Percentiles rank a stretch among this genome's conserved stretches.
Conservation (phyloP, 2,329 filamentous ascomycete genomes). For the Bretziella fagacearum region DNA sequence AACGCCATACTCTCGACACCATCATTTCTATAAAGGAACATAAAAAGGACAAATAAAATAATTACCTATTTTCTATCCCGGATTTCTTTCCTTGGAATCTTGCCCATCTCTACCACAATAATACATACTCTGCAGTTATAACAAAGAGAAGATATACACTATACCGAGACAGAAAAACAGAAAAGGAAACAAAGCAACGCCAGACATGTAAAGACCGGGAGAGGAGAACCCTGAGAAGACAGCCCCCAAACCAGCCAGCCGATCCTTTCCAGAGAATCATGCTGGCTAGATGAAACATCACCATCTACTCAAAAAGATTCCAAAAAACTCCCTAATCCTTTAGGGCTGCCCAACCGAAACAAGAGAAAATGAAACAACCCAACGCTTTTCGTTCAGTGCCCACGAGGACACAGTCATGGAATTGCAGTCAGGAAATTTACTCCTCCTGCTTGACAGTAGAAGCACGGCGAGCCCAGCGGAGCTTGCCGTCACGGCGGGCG, state of each 20-base stretch:
- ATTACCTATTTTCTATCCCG: conserved; percentile 6
- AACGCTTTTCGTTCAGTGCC: background rate
- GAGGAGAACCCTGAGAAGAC: too few relatives aligned
- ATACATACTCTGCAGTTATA: background rate
- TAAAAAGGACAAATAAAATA: conserved; percentile 5
- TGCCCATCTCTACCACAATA: background rate
- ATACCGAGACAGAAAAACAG: background rate
- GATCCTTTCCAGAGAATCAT: background rate
- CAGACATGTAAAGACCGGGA: too few relatives aligned
- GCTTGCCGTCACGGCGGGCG: conserved; percentile 7
- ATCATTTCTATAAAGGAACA: conserved; percentile 8
- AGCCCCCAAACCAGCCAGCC: background rate
- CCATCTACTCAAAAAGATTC: too few relatives aligned
- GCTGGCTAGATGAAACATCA: background rate
- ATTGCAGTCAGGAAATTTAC: conserved; percentile 6
- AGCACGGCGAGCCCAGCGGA: conserved; percentile 12
- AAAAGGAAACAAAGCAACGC: background rate
- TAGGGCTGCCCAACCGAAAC: background rate
- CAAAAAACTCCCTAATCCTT: background rate
- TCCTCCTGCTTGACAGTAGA: background rate
- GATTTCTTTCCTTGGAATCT: too few relatives aligned
- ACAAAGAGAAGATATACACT: too few relatives aligned
- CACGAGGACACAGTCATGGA: background rate
- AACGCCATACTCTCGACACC: conserved; percentile 6
- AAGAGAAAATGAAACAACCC: background rate